A percentile compares a stretch with the other conserved stretches of the same genome.
phyloP scores from a whole-genome alignment of 129 eudicot species.

The Logfia minima region DNA sequence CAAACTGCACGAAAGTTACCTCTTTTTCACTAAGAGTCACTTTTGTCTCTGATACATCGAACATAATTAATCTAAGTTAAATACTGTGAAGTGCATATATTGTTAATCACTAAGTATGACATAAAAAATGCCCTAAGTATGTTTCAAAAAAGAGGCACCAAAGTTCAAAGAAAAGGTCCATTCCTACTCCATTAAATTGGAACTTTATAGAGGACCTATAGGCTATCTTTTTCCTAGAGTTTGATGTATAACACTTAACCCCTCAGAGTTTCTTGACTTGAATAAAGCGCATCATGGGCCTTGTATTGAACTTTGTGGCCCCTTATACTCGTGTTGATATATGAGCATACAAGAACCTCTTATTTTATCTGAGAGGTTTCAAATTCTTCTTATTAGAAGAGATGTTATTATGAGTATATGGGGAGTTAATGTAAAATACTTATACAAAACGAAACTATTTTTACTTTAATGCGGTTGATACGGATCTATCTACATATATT shows the following conservation, averaged over 20 bases:
- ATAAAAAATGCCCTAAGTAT: constrained; percentile 10
- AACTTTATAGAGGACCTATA: constrained; percentile 41
- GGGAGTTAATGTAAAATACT: no score
- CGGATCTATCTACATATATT: no score
- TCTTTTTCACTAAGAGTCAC: no score
- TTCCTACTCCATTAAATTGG: constrained; percentile 36
- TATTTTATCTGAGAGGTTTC: not conserved
- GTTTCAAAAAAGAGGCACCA: constrained; percentile 45
- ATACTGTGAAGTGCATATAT: not conserved
- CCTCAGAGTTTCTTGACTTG: constrained; percentile 9
- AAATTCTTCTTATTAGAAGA: not conserved
- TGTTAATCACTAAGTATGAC: not conserved
- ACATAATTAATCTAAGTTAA: not conserved
- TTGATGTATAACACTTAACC: constrained; percentile 18
- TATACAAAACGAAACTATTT: no score
- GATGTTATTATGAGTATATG: not conserved
- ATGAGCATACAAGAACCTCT: not conserved
- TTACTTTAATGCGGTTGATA: no score
- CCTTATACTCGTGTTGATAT: not conserved
- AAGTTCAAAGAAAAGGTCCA: constrained; percentile 38
- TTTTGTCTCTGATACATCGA: not conserved
- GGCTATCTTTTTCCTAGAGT: constrained; percentile 23
- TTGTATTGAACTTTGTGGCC: constrained; percentile 4
- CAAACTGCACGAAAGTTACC: no score
- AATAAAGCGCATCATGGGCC: not conserved